Base-by-base conservation (phyloP, 2,329 filamentous ascomycete species). In the Pezicula carpinea region DNA sequence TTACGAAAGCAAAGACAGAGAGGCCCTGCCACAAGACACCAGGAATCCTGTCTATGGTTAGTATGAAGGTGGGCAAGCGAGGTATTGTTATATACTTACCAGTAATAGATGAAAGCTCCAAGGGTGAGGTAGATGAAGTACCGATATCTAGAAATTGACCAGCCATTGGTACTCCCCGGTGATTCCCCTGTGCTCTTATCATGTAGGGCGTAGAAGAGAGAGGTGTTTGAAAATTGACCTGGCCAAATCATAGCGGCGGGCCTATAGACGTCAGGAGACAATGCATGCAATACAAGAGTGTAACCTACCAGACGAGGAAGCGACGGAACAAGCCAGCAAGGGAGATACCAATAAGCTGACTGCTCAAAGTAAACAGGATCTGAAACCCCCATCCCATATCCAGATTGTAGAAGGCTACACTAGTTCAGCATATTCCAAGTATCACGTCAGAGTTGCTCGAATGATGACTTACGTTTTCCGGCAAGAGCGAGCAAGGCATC, bases 401-500 rank as follows among this genome's bases (percentile, higher is more conserved):
- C 58, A 83, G 75, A 22, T 72, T 68, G 53, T 89, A 89, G 56
- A 87, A 88, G n/a, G 84, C 74, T 29, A 79, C 66, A 64, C 85
- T 15, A 14, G 5, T 19, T 44, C 35, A 44, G 34, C n/a, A 22
- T n/a, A n/a, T 19, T 26, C 4, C 7, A 6, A 19, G 29, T 19
- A n/a, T 29, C 26, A 11, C 8, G 6, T 29, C 19, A 31, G 7
- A 21, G 10, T 6, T 17, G 8, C 10, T 13, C 18, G 10, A 2
- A 18, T 8, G 23, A 21, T 2, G 19, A 46, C 46, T 31, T 22
- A 49, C 52, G 46, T 35, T 56, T 56, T 17, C 50, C 54, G 15
- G 79, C 68, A 64, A 87, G 83, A 0, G 84, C 85, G 3, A 87
- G 70, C 40, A 90, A 77, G 36, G 87, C 83, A 55, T 89, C 85